Percentiles rank a stretch among this genome's conserved stretches.
phyloP scores from a whole-genome alignment of 768 basidiomycete species.

The Rhodotorula kratochvilovae region DNA sequence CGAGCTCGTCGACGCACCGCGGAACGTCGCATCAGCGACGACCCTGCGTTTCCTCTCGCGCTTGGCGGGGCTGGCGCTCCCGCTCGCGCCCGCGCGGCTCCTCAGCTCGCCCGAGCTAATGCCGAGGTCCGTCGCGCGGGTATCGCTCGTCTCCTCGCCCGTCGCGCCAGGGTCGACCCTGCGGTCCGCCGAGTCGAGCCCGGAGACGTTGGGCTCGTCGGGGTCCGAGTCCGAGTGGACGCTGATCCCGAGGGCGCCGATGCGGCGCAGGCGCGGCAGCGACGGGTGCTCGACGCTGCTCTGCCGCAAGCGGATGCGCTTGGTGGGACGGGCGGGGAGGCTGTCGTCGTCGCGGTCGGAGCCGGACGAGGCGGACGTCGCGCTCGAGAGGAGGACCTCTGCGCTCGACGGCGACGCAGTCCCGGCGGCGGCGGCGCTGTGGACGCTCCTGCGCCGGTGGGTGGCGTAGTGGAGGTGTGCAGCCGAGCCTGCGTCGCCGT shows the following conservation, averaged over 20 bases:
- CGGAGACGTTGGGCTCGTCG: slow-evolving; percentile 15
- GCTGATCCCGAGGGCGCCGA: slow-evolving; percentile 36
- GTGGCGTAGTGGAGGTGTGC: neutral
- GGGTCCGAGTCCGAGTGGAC: slow-evolving; percentile 31
- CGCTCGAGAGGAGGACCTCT: slow-evolving; percentile 3
- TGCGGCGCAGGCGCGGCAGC: slow-evolving; percentile 15
- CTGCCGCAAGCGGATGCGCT: neutral
- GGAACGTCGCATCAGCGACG: slow-evolving; percentile 18
- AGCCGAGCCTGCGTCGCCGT: neutral
- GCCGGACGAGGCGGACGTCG: slow-evolving; percentile 1
- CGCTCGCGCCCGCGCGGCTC: neutral
- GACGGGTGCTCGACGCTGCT: neutral
- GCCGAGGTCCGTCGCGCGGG: slow-evolving; percentile 16
- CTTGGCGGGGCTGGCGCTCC: no score
- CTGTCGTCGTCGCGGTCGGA: neutral
- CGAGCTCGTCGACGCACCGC: slow-evolving; percentile 30
- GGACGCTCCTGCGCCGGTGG: neutral
- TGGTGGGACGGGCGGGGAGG: neutral
- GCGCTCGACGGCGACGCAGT: slow-evolving; percentile 19
- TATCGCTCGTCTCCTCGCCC: slow-evolving; percentile 12
- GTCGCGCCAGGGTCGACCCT: neutral
- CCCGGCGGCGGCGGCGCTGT: neutral
- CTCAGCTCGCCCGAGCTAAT: neutral
- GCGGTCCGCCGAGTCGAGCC: slow-evolving; percentile 13
- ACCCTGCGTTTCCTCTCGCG: neutral